Evolutionary conservation across 192 early-diverging fungal genomes (phyloP).

Genomic region (Coemansia sp.): DNA sequence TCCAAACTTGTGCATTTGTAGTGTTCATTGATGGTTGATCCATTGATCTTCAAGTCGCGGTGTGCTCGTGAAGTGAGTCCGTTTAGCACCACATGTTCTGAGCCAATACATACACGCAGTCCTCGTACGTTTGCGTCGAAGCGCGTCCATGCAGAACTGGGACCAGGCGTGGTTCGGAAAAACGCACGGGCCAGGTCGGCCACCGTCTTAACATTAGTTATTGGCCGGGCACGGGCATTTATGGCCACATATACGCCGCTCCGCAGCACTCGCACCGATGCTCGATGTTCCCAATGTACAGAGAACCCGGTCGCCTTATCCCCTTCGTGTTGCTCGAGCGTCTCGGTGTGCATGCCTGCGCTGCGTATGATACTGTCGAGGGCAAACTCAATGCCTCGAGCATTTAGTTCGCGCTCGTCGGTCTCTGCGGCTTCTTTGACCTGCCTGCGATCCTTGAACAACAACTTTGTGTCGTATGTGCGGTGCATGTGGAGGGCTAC

Average conservation of each 20-base stretch:
- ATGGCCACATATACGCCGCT: conserved; percentile 12
- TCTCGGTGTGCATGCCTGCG: neutral
- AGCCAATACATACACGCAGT: neutral
- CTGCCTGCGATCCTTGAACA: neutral
- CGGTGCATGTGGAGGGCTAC: conserved; percentile 15
- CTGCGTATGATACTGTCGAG: conserved; percentile 24
- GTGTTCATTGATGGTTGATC: conserved; percentile 4
- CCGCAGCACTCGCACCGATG: conserved; percentile 15
- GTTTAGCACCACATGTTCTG: neutral
- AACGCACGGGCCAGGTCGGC: conserved; percentile 7
- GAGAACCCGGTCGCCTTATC: conserved; percentile 20
- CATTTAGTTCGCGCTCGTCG: neutral
- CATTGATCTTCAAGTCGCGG: conserved; percentile 1
- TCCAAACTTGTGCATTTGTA: conserved; percentile 6
- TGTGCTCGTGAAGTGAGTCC: conserved; percentile 8
- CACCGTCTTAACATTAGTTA: conserved; percentile 11
- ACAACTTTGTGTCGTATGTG: conserved; percentile 13
- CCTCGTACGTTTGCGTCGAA: conserved; percentile 12
- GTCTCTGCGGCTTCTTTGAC: neutral
- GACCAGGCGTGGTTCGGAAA: neutral
- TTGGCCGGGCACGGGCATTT: conserved; percentile 9
- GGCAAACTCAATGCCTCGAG: conserved; percentile 21
- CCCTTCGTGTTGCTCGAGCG: neutral
- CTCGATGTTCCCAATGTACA: conserved; percentile 35
- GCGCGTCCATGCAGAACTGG: conserved; percentile 1